A percentile compares a stretch with the other conserved stretches of the same genome.
phyloP scores from a whole-genome alignment of 768 basidiomycete genomes.

The Naganishia onofrii region DNA sequence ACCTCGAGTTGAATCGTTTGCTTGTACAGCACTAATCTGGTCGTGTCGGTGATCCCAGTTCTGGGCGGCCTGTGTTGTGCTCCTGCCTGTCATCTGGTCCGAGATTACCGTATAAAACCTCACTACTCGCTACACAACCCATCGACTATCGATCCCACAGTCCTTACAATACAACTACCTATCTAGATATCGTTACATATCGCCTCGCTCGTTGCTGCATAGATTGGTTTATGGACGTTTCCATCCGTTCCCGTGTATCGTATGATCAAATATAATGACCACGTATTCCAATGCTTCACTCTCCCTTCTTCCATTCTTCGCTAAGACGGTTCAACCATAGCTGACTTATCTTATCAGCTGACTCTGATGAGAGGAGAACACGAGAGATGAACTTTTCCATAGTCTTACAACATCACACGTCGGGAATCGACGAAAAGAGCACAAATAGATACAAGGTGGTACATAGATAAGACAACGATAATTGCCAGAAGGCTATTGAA shows the following conservation, averaged over 20 bases:
- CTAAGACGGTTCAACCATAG: too few species aligned
- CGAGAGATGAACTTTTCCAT: too few species aligned
- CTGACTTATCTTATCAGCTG: too few species aligned
- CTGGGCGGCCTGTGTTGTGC: slow-evolving; percentile 85
- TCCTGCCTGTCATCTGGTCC: slow-evolving; percentile 81
- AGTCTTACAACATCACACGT: too few species aligned
- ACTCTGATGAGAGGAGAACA: too few species aligned
- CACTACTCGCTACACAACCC: background rate
- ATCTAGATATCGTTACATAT: background rate
- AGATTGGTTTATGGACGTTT: background rate
- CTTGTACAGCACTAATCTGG: slow-evolving; percentile 23
- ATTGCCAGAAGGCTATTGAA: too few species aligned
- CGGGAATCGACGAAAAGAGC: too few species aligned
- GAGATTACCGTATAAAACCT: slow-evolving; percentile 59
- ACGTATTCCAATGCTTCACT: background rate
- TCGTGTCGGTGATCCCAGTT: slow-evolving; percentile 59
- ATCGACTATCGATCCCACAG: background rate
- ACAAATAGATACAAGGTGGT: too few species aligned
- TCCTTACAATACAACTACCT: background rate
- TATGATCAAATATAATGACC: background rate
- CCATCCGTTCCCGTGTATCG: background rate
- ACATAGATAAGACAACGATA: too few species aligned
- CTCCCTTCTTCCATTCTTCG: background rate
- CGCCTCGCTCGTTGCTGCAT: background rate
- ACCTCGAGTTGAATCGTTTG: too few species aligned